phyloP scores from a whole-genome alignment of 2,329 filamentous ascomycete species.

The Arthroderma sp. region DNA sequence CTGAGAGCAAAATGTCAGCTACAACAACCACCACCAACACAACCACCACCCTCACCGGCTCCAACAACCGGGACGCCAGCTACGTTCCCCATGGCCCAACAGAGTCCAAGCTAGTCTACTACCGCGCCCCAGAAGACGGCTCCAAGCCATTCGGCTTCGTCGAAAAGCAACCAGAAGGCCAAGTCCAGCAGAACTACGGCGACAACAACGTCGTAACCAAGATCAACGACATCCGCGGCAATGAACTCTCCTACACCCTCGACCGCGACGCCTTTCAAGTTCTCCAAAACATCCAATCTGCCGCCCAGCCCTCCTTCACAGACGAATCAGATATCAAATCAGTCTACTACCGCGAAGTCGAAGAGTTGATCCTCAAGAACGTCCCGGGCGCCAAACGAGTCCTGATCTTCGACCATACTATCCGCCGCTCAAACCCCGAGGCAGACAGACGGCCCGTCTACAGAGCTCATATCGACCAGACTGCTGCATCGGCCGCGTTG shows the following conservation, averaged over 20 bases:
- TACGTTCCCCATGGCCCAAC: conserved; percentile 48
- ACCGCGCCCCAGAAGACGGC: conserved; percentile 46
- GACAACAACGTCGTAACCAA: conserved; percentile 37
- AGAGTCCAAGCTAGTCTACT: conserved; percentile 53
- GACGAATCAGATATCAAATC: conserved; percentile 55
- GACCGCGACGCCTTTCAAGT: conserved; percentile 65
- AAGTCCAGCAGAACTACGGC: conserved; percentile 53
- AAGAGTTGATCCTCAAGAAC: conserved; percentile 52
- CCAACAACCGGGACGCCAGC: conserved; percentile 16
- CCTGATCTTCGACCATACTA: conserved; percentile 76
- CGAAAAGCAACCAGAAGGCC: conserved; percentile 46
- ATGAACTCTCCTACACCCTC: conserved; percentile 52
- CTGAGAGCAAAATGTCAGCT: conserved; percentile 3
- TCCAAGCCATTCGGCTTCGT: conserved; percentile 53
- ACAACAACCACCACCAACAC: conserved; percentile 15
- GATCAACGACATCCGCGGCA: conserved; percentile 61
- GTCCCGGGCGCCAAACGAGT: conserved; percentile 55
- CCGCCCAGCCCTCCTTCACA: conserved; percentile 45
- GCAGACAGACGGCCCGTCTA: conserved; percentile 56
- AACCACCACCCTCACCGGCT: conserved; percentile 17
- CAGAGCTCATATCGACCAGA: conserved; percentile 74
- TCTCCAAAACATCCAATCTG: conserved; percentile 43
- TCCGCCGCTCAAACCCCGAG: conserved; percentile 51
- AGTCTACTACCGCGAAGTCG: conserved; percentile 76
- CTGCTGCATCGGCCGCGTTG: conserved; percentile 47